Evolutionary conservation across 2,329 filamentous ascomycete species (phyloP).

Genomic region (Clathrospora elynae): DNA sequence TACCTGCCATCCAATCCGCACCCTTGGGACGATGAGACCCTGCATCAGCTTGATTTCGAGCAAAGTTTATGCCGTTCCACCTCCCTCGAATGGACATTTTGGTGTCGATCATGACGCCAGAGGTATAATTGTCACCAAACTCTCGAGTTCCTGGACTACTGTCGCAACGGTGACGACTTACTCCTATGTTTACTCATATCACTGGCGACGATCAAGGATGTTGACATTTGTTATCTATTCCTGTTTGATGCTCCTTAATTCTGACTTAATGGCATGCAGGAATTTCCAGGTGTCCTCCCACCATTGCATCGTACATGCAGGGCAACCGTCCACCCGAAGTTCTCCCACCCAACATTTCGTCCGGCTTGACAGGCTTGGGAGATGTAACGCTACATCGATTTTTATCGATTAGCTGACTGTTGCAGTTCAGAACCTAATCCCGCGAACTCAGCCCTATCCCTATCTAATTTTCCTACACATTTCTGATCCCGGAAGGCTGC

Average conservation of each 20-base stretch:
- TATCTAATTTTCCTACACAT: too few relatives aligned
- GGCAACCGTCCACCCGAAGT: slow-evolving; percentile 5
- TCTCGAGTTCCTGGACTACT: slow-evolving; percentile 9
- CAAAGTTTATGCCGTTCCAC: slow-evolving; percentile 30
- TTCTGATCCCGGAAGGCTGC: too few relatives aligned
- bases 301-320: not conserved
- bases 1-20: slow-evolving; percentile 23
- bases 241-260: slow-evolving; percentile 1
- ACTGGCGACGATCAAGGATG: not conserved
- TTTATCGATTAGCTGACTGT: slow-evolving; percentile 6
- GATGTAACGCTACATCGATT: slow-evolving; percentile 3
- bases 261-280: not conserved
- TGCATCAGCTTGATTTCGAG: slow-evolving; percentile 31
- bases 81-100: slow-evolving; percentile 15
- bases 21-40: slow-evolving; percentile 29
- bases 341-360: slow-evolving; percentile 8
- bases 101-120: slow-evolving; percentile 42
- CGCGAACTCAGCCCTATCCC: too few relatives aligned
- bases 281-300: not conserved
- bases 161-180: slow-evolving; percentile 11
- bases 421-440: slow-evolving; percentile 4
- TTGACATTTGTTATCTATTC: not conserved
- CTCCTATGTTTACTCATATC: slow-evolving; percentile 3
- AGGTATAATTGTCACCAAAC: slow-evolving; percentile 22
- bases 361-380: slow-evolving; percentile 1